Conservation (phyloP, 495 filamentous ascomycete genomes). For the Podospora pseudoanserina region DNA sequence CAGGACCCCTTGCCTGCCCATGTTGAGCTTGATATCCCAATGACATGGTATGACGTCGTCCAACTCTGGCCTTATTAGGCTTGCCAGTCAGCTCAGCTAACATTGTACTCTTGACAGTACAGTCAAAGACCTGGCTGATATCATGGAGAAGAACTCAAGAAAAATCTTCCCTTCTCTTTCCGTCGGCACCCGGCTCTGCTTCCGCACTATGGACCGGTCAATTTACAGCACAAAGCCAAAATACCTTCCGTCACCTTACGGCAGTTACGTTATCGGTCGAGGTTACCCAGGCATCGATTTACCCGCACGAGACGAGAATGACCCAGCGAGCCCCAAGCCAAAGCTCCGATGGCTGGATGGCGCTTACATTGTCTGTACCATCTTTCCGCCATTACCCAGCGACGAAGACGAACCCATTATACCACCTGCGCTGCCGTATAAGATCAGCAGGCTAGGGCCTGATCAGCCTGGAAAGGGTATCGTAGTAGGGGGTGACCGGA, state of each 20-base stretch:
- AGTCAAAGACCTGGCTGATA: conserved; percentile 69
- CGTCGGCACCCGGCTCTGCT: conserved; percentile 77
- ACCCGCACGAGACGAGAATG: neutral
- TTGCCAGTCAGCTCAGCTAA: neutral
- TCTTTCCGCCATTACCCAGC: conserved; percentile 58
- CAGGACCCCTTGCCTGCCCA: neutral
- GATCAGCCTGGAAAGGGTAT: neutral
- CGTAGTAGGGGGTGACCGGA: neutral
- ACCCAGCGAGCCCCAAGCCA: conserved; percentile 61
- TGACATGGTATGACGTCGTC: neutral
- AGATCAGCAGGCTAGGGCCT: conserved; percentile 23
- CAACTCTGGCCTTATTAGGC: neutral
- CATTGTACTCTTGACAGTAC: conserved; percentile 57
- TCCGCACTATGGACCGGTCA: conserved; percentile 43
- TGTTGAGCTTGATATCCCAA: neutral
- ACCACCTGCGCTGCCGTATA: conserved; percentile 47
- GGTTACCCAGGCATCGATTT: conserved; percentile 11
- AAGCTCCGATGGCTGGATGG: conserved; percentile 82
- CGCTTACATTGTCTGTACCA: conserved; percentile 78
- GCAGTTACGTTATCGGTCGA: conserved; percentile 68
- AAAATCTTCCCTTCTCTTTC: conserved; percentile 66
- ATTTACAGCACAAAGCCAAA: conserved; percentile 50
- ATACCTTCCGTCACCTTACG: conserved; percentile 59
- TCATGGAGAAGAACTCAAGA: conserved; percentile 47
- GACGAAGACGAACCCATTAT: conserved; percentile 65